Conservation (phyloP, 257 asterid species). For the Rehmannia glutinosa region DNA sequence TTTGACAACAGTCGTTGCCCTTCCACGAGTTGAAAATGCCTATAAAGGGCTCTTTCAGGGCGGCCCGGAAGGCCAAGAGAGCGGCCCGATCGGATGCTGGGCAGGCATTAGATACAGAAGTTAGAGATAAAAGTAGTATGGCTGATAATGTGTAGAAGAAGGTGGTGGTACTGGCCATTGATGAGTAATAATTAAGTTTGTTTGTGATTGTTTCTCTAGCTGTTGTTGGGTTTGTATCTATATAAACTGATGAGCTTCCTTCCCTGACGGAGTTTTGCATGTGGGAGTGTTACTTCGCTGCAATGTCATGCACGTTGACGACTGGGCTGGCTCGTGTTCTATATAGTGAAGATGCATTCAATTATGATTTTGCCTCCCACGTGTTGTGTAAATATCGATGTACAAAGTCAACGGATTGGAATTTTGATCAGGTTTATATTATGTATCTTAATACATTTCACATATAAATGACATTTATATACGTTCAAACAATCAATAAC, state of each 20-base stretch:
- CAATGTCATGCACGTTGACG: slow-evolving; percentile 35
- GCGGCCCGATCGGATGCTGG: slow-evolving; percentile 75
- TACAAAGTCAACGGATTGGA: no score
- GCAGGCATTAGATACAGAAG: slow-evolving; percentile 42
- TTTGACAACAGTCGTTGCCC: slow-evolving; percentile 69
- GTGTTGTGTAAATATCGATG: slow-evolving; percentile 42
- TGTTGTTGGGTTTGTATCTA: no score
- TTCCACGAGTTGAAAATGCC: slow-evolving; percentile 83
- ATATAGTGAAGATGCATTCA: slow-evolving; percentile 12
- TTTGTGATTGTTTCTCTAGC: not conserved
- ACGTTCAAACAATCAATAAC: no score
- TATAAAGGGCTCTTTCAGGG: slow-evolving; percentile 49
- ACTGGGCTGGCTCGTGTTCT: slow-evolving; percentile 8
- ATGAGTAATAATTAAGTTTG: not conserved
- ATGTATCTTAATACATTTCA: no score
- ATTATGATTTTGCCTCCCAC: slow-evolving; percentile 42
- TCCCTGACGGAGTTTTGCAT: slow-evolving; percentile 28
- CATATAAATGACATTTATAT: no score
- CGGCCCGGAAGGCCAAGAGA: slow-evolving; percentile 55
- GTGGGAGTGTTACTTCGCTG: slow-evolving; percentile 19
- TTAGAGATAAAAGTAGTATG: slow-evolving; percentile 16
- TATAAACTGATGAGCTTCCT: no score
- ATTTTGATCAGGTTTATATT: no score
- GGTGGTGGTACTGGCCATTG: slow-evolving; percentile 28
- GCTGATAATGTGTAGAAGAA: slow-evolving; percentile 10